Conservation (phyloP, 148 eudicot species). For the Spergularia marina region DNA sequence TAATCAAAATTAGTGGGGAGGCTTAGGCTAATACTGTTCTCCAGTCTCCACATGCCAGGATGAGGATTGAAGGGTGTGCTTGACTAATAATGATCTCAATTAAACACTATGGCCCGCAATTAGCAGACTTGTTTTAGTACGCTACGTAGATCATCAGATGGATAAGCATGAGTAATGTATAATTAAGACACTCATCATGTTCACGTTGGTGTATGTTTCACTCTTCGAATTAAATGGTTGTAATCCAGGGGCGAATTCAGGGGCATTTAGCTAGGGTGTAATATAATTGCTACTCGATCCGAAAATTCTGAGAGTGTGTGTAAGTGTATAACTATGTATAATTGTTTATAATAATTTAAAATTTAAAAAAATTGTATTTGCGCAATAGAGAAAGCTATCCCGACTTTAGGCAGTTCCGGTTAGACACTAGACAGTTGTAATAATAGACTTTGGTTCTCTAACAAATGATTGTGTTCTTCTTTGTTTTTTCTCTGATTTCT, state of each 20-base stretch:
- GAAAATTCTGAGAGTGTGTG: too few relatives aligned
- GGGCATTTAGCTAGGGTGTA: too few relatives aligned
- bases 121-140: slow-evolving; percentile 23
- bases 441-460: neutral
- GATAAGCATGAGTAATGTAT: neutral
- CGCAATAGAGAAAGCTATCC: too few relatives aligned
- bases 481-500: neutral
- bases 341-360: too few relatives aligned
- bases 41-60: neutral
- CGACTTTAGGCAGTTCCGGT: too few relatives aligned
- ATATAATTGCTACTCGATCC: too few relatives aligned
- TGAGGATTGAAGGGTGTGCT: neutral
- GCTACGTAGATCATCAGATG: neutral
- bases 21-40: neutral
- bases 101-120: slow-evolving; percentile 5
- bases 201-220: too few relatives aligned
- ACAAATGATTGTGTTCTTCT: neutral
- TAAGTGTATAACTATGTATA: too few relatives aligned
- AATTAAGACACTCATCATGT: too few relatives aligned
- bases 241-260: too few relatives aligned
- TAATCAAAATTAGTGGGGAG: neutral
- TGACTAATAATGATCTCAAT: neutral
- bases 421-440: neutral
- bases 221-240: too few relatives aligned
- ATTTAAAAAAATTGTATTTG: too few relatives aligned